Evolutionary conservation across 495 filamentous ascomycete species (phyloP).

Genomic region (Hyaloscypha bicolor): DNA sequence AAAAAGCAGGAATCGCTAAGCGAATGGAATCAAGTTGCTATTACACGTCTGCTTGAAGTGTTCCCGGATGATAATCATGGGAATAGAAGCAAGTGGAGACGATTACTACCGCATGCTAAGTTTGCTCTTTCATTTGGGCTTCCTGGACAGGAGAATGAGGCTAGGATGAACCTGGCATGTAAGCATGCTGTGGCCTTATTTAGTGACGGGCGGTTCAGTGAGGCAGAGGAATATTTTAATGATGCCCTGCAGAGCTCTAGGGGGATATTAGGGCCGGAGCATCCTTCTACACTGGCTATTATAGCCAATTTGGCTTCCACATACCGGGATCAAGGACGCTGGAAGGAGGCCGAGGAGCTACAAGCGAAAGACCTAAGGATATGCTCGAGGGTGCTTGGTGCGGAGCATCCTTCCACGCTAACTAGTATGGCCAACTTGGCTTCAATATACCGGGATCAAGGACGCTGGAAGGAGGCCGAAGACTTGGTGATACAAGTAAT

Average conservation of each 20-base stretch:
- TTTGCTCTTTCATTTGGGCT: constrained; percentile 18
- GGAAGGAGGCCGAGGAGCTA: constrained; percentile 5
- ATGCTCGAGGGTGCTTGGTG: background rate
- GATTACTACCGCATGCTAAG: constrained; percentile 20
- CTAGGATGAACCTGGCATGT: constrained; percentile 6
- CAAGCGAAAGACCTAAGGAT: background rate
- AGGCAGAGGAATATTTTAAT: constrained; percentile 12
- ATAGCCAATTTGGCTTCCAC: constrained; percentile 37
- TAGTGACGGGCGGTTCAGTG: constrained; percentile 23
- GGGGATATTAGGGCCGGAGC: constrained; percentile 28
- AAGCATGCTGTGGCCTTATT: constrained; percentile 12
- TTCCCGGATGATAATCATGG: constrained; percentile 21
- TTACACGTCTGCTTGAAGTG: constrained; percentile 17
- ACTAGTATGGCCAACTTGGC: too few relatives aligned
- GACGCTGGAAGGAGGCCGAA: too few relatives aligned
- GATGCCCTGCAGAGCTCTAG: constrained; percentile 31
- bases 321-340: constrained; percentile 23
- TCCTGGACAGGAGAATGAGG: constrained; percentile 7
- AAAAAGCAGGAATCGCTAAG: constrained; percentile 12
- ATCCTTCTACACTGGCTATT: constrained; percentile 37
- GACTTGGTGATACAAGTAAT: too few relatives aligned
- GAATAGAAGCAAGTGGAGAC: constrained; percentile 23
- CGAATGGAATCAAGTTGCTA: constrained; percentile 14
- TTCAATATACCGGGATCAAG: too few relatives aligned
- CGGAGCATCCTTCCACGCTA: background rate